Evolutionary conservation across 768 basidiomycete genomes (phyloP), one percentile per base, ranked within the genome.

Genomic region (Mycena leptocephala): DNA sequence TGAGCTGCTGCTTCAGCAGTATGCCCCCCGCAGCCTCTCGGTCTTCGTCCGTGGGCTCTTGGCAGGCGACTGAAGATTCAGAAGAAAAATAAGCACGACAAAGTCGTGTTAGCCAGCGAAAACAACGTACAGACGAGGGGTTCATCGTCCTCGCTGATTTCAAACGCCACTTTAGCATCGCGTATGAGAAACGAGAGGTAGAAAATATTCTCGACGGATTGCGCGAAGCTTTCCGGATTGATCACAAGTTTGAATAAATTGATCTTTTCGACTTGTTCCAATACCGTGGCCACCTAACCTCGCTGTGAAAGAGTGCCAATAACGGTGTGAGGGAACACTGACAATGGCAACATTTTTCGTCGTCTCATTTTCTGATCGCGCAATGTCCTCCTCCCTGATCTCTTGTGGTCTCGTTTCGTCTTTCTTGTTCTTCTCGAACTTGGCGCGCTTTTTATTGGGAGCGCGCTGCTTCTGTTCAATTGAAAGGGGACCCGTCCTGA

Each of bases 161-260:
- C 93, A n/a, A 96, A 88, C 14, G 93, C 93, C 74, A 92, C 95
- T 79, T 92, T 90, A 1, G 94, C 96, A 76, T 97, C 95, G 30
- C 95, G 91, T 65, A 98, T 94, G 77, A 98, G 89, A 86, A 99
- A 99, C 0, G 96, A 96, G 4, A 98, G 89, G 82, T 98, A 96
- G 83, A 99, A 99, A 24, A 98, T 87, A 83, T 99, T 99, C 85
- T 99, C 98, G 26, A 99, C 96, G 0, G 95, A 96, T 82, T 99
- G 98, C 0, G 94, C 94, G 81, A 96, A 99, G 79, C 94, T 93
- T 24, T 51, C 53, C 4, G 98, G 98, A 82, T 99, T 98, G 77
- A 98, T 87, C 68, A 99, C 89, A 79, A 99, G 94, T 74, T 89
- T 85, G 87, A 99, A 99, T 26, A 98, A 82, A 78, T 98, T 98